Evolutionary conservation across 2,329 filamentous ascomycete species (phyloP).

Genomic region (Neonectria coccinea): DNA sequence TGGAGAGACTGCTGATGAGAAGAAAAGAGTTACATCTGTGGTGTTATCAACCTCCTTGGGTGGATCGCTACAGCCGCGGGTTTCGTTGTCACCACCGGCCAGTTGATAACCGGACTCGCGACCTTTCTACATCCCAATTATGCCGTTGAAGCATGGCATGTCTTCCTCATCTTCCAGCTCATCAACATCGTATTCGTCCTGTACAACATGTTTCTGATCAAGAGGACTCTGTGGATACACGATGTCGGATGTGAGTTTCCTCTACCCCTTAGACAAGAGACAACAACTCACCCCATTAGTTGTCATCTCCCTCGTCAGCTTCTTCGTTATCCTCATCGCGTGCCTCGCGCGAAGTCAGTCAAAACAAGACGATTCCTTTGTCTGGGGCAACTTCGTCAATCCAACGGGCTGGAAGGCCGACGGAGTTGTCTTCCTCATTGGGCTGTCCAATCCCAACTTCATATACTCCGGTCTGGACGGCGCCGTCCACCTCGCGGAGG

Average conservation of each 20-base stretch:
- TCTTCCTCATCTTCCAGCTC: slow-evolving; percentile 27
- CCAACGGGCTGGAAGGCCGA: slow-evolving; percentile 43
- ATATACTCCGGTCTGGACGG: slow-evolving; percentile 53
- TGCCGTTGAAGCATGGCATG: slow-evolving; percentile 19
- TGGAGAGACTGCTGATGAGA: not conserved
- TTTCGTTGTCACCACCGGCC: slow-evolving; percentile 22
- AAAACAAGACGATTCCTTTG: slow-evolving; percentile 33
- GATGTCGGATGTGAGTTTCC: slow-evolving; percentile 27
- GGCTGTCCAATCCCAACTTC: slow-evolving; percentile 53
- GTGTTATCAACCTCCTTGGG: slow-evolving; percentile 23
- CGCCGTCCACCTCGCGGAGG: slow-evolving; percentile 54
- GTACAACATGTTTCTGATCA: slow-evolving; percentile 30
- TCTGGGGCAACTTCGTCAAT: slow-evolving; percentile 49
- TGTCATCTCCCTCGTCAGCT: slow-evolving; percentile 24
- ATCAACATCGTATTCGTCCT: slow-evolving; percentile 21
- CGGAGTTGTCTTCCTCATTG: slow-evolving; percentile 53
- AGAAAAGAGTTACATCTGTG: slow-evolving; percentile 26
- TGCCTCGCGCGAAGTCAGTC: slow-evolving; percentile 22
- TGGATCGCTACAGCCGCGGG: slow-evolving; percentile 26
- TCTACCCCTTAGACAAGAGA: not conserved
- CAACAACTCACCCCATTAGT: slow-evolving; percentile 7
- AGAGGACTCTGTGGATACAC: slow-evolving; percentile 28
- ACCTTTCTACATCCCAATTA: slow-evolving; percentile 19
- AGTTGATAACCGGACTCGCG: slow-evolving; percentile 24
- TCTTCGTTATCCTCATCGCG: slow-evolving; percentile 26